Conservation (phyloP, 495 filamentous ascomycete species). For the Pseudotulostoma volvatum region DNA sequence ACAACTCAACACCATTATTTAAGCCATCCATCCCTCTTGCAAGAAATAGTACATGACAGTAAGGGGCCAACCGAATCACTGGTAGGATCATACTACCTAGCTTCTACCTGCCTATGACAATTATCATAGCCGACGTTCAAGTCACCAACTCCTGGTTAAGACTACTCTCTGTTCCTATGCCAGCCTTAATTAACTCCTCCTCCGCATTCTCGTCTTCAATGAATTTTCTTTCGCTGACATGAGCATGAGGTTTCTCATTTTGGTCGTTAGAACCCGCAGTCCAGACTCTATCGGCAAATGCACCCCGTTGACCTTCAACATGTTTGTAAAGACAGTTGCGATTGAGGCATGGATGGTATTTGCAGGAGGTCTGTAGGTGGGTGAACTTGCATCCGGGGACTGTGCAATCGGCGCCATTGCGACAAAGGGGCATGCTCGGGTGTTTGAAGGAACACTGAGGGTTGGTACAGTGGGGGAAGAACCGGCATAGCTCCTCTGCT, state of each 20-base stretch:
- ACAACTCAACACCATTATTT: too few species aligned
- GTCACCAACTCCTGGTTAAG: constrained; percentile 24
- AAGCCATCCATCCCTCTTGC: too few species aligned
- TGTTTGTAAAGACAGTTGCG: constrained; percentile 76
- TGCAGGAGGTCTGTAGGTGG: constrained; percentile 69
- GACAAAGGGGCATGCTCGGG: constrained; percentile 61
- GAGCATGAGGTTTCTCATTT: constrained; percentile 23
- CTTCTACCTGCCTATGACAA: too few species aligned
- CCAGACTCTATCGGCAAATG: constrained; percentile 88
- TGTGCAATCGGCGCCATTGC: constrained; percentile 84
- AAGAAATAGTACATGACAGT: too few species aligned
- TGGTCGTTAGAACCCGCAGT: constrained; percentile 37
- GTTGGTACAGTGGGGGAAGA: constrained; percentile 88
- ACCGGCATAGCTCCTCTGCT: constrained; percentile 76
- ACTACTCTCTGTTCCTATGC: constrained; percentile 16
- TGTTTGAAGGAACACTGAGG: constrained; percentile 76
- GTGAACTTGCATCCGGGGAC: constrained; percentile 78
- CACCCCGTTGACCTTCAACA: constrained; percentile 65
- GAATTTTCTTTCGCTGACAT: constrained; percentile 88
- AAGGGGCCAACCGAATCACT: too few species aligned
- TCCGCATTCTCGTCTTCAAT: constrained; percentile 46
- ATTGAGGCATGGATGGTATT: constrained; percentile 82
- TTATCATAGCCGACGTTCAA: too few species aligned
- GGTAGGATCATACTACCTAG: too few species aligned
- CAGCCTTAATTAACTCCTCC: constrained; percentile 71